Evolutionary conservation across 306 rosid species (phyloP).

Genomic region (Cercis canadensis): DNA sequence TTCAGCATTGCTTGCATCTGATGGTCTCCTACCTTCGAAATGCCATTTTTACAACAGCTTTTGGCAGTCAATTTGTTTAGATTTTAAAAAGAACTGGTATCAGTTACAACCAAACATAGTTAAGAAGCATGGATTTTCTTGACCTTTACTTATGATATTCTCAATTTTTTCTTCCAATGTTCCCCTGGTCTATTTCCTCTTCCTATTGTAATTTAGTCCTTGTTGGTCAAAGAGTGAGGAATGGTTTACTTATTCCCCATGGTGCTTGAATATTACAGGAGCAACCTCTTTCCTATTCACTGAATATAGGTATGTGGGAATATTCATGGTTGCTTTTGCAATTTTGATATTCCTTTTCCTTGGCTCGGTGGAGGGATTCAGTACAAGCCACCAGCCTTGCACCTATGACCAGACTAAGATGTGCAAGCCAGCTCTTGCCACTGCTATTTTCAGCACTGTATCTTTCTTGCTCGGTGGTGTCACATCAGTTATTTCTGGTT

Average conservation of each 20-base stretch:
- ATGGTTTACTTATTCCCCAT: conserved; percentile 31
- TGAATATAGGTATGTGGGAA: conserved; percentile 76
- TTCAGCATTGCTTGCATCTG: too few species aligned
- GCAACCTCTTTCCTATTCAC: conserved; percentile 96
- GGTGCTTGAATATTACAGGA: conserved; percentile 58
- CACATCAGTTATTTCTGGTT: conserved; percentile 87
- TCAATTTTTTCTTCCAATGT: not conserved
- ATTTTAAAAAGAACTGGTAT: too few species aligned
- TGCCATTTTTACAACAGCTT: too few species aligned
- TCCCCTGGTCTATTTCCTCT: not conserved
- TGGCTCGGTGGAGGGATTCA: conserved; percentile 95
- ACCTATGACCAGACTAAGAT: conserved; percentile 61
- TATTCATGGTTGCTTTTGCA: conserved; percentile 90
- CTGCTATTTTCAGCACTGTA: conserved; percentile 81
- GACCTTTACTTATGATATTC: not conserved
- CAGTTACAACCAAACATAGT: too few species aligned
- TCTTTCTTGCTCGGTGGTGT: conserved; percentile 85
- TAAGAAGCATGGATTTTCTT: not conserved
- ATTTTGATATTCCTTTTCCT: conserved; percentile 86
- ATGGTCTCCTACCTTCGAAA: too few species aligned
- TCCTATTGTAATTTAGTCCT: not conserved
- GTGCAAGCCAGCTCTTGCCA: conserved; percentile 93
- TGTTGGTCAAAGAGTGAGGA: conserved; percentile 3
- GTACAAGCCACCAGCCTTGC: conserved; percentile 73
- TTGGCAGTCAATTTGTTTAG: too few species aligned